A percentile compares a stretch with the other conserved stretches of the same genome.
Evolutionary conservation across 2,329 filamentous ascomycete species (phyloP).

Genomic region (Diaporthe aspalathi): DNA sequence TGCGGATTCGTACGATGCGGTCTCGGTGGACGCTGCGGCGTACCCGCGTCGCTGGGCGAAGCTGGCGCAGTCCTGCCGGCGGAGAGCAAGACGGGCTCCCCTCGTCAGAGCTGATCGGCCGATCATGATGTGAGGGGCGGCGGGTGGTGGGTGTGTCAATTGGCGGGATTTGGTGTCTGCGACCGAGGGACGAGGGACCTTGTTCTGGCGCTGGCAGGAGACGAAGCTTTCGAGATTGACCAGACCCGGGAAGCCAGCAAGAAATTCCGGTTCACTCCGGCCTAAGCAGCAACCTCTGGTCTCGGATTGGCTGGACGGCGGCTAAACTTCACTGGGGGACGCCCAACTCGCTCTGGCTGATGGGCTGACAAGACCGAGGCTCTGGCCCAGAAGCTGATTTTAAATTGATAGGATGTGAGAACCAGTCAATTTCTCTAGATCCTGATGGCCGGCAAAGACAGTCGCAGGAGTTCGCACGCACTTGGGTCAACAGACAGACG

Average conservation of each 20-base stretch:
- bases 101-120: constrained; percentile 70
- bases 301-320: constrained; percentile 36
- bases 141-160: constrained; percentile 63
- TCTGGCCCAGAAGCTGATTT: not conserved
- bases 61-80: constrained; percentile 68
- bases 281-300: constrained; percentile 36
- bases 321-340: constrained; percentile 24
- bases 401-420: not conserved
- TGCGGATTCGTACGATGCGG: constrained; percentile 88
- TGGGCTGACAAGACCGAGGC: not conserved
- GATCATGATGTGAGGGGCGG: constrained; percentile 68
- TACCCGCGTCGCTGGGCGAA: constrained; percentile 63
- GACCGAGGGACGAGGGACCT: constrained; percentile 37
- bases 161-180: constrained; percentile 55
- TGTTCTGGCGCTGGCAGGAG: constrained; percentile 37
- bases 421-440: not conserved
- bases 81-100: constrained; percentile 68
- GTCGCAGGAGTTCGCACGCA: not conserved
- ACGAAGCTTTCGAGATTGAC: constrained; percentile 43
- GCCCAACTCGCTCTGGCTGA: not conserved
- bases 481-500: not conserved
- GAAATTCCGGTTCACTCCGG: constrained; percentile 45
- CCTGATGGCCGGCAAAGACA: not conserved
- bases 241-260: constrained; percentile 13
- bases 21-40: constrained; percentile 67